These are phyloP conservation scores for Leccinum pseudoinsigne DNA, from an alignment of 1,284 basidiomycete species.

Conservation along the genomic window DNA sequence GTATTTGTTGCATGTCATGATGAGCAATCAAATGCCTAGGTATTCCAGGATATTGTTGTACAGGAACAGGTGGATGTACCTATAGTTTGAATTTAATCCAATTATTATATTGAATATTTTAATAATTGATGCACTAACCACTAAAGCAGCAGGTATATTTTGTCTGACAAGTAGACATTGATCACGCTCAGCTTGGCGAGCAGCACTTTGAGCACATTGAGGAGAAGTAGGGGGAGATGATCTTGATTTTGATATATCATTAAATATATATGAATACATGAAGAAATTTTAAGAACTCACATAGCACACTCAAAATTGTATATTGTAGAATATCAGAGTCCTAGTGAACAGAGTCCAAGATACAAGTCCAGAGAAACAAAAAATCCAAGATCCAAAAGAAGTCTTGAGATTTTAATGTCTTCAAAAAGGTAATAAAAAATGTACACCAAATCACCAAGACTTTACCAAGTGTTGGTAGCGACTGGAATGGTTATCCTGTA, in stretches of 20 bases:
- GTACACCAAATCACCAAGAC: too few relatives aligned
- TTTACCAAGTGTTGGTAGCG: background rate
- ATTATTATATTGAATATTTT: background rate
- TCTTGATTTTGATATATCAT: too few relatives aligned
- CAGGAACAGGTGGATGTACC: background rate
- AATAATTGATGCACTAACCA: background rate
- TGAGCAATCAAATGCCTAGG: background rate
- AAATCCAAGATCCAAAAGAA: background rate
- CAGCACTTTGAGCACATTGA: background rate
- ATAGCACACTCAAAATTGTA: background rate
- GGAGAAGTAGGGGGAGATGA: background rate
- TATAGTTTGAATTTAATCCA: background rate
- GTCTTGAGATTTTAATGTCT: background rate
- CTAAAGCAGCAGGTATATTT: slow-evolving; percentile 1
- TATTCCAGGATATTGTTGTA: slow-evolving; percentile 10
- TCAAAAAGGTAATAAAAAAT: background rate
- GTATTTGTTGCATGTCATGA: background rate
- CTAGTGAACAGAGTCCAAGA: background rate
- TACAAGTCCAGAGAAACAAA: background rate
- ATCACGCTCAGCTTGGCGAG: background rate
- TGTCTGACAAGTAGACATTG: background rate
- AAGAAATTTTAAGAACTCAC: background rate
- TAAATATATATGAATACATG: too few relatives aligned
- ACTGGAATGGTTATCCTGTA: background rate
- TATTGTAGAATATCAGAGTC: background rate